Conservation (phyloP, 352 stramenopile species). For the Globisporangium recalcitrans region DNA sequence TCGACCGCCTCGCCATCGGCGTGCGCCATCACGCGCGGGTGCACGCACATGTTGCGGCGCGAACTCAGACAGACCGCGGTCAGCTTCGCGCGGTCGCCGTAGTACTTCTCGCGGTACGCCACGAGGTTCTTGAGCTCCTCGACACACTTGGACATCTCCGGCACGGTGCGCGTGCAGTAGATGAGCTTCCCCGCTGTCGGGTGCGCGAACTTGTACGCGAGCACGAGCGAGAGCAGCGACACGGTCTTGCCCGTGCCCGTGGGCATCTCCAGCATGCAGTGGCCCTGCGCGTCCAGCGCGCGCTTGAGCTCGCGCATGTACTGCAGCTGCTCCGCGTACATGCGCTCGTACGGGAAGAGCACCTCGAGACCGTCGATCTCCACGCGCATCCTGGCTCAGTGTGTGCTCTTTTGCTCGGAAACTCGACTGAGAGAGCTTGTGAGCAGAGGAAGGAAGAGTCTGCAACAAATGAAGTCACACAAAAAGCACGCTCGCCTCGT, state of each 20-base stretch:
- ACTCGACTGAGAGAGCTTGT: not conserved
- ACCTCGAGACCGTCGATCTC: conserved; percentile 96
- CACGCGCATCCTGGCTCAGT: conserved; percentile 77
- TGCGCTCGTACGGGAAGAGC: conserved; percentile 96
- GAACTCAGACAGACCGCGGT: conserved; percentile 90
- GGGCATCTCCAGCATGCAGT: conserved; percentile 98
- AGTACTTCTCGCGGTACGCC: conserved; percentile 57
- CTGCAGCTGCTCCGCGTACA: conserved; percentile 99
- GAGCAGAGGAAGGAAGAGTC: too few species aligned
- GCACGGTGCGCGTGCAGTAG: conserved; percentile 99
- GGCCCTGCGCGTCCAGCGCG: conserved; percentile 94
- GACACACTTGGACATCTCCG: conserved; percentile 98
- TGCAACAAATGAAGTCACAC: too few species aligned
- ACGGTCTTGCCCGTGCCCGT: conserved; percentile 98
- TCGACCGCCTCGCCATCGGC: conserved; percentile 96
- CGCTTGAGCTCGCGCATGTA: conserved; percentile 99
- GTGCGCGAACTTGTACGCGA: conserved; percentile 93
- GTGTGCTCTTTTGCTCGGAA: not conserved
- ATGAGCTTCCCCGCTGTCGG: conserved; percentile 96
- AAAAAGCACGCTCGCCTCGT: too few species aligned
- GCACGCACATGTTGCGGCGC: conserved; percentile 98
- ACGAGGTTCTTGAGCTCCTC: conserved; percentile 97
- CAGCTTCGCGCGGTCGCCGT: conserved; percentile 54
- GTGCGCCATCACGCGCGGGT: conserved; percentile 94
- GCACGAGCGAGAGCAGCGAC: conserved; percentile 95